Evolutionary conservation across 352 stramenopile species (phyloP).

Genomic region (Phytophthora hybrid): DNA sequence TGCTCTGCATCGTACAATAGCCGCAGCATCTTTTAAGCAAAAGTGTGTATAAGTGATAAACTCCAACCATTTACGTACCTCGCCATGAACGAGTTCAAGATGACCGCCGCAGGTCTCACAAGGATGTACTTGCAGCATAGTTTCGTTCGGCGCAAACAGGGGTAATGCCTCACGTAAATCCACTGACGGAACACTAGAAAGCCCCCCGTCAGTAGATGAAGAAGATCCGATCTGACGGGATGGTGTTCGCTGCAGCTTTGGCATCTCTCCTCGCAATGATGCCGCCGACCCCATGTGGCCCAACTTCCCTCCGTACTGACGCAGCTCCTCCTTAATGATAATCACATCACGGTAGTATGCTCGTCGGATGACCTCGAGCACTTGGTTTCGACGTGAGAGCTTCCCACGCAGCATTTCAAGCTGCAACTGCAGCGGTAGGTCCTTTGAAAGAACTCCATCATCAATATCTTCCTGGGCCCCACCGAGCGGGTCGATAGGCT

Average conservation of each 20-base stretch:
- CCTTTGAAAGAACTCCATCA: constrained; percentile 48
- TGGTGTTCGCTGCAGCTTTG: constrained; percentile 17
- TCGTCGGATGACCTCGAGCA: constrained; percentile 77
- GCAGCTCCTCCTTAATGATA: constrained; percentile 84
- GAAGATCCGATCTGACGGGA: constrained; percentile 24
- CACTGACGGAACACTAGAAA: constrained; percentile 74
- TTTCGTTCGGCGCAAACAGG: constrained; percentile 80
- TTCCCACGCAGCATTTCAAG: constrained; percentile 77
- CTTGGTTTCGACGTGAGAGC: constrained; percentile 71
- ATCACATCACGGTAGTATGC: constrained; percentile 88
- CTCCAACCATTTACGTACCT: constrained; percentile 44
- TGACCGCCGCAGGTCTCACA: constrained; percentile 78
- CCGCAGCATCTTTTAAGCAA: not conserved
- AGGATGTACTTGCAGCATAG: constrained; percentile 74
- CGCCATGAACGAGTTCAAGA: constrained; percentile 81
- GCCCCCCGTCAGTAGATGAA: constrained; percentile 26
- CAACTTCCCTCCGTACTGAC: constrained; percentile 40
- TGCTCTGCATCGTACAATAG: constrained; percentile 47
- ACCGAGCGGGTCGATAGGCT: constrained; percentile 18
- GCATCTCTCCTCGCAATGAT: constrained; percentile 19
- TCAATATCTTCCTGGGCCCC: constrained; percentile 30
- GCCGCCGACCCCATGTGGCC: constrained; percentile 10
- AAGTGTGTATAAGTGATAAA: not conserved
- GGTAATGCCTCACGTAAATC: constrained; percentile 73
- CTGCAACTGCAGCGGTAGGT: constrained; percentile 47